phyloP scores from a whole-genome alignment of 169 alveolate genomes.

The Neospora caninum region DNA sequence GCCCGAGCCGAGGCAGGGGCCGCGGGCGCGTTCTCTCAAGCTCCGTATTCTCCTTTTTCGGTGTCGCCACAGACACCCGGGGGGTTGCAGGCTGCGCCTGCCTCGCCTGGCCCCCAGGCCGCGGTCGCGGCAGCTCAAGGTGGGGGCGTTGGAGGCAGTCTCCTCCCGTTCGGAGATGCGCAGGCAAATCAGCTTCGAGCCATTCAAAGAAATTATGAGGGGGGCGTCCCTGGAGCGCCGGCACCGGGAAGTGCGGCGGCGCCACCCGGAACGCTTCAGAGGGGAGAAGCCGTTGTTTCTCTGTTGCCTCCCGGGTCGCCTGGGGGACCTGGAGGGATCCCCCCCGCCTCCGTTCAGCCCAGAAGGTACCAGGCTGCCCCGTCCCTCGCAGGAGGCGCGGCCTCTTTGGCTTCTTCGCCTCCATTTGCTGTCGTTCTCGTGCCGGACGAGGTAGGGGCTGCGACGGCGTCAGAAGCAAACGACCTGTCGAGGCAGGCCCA shows the following conservation, averaged over 20 bases:
- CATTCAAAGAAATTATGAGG: neutral
- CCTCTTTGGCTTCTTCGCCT: neutral
- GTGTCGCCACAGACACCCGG: neutral
- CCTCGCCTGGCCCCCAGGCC: neutral
- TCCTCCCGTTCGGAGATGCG: neutral
- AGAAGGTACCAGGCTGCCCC: slow-evolving; percentile 27
- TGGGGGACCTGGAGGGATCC: neutral
- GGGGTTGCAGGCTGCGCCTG: neutral
- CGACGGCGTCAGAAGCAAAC: too few species aligned
- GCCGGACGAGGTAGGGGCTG: neutral
- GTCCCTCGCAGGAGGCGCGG: neutral
- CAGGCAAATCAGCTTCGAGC: neutral
- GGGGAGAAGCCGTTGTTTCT: neutral
- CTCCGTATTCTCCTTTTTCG: too few species aligned
- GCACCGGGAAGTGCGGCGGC: too few species aligned
- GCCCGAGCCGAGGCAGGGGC: neutral
- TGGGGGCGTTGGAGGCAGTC: neutral
- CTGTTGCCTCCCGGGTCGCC: neutral
- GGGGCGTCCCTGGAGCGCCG: neutral
- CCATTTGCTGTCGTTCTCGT: neutral
- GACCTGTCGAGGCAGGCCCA: too few species aligned
- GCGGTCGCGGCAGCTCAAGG: neutral
- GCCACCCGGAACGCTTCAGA: too few species aligned
- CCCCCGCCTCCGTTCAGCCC: slow-evolving; percentile 26
- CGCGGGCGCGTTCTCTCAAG: neutral